phyloP scores from a whole-genome alignment of 1,284 basidiomycete species.

The Boletus mariae region DNA sequence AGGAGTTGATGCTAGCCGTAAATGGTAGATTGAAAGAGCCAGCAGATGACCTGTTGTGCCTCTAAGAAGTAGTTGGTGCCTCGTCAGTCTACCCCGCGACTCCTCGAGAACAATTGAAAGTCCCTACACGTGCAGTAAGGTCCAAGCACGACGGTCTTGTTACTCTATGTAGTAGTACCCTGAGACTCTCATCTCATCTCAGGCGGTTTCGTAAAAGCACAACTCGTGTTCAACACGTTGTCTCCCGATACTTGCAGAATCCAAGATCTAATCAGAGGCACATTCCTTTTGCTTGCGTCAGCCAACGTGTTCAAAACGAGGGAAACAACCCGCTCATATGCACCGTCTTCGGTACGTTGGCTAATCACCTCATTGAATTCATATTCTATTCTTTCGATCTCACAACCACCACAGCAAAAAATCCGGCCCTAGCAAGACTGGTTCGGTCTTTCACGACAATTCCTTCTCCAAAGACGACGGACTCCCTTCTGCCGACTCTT shows the following conservation, averaged over 20 bases:
- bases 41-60: too few species aligned
- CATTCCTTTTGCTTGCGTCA: constrained; percentile 16
- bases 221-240: constrained; percentile 72
- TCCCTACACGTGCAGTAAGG: too few species aligned
- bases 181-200: too few species aligned
- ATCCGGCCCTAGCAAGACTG: constrained; percentile 24
- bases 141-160: too few species aligned
- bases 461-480: constrained; percentile 31
- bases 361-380: constrained; percentile 21
- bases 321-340: constrained; percentile 48
- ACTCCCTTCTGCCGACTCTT: constrained; percentile 66
- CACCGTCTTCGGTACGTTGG: constrained; percentile 74
- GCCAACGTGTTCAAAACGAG: constrained; percentile 69
- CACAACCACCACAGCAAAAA: constrained; percentile 27
- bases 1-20: constrained; percentile 15
- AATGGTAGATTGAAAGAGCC: constrained; percentile 21
- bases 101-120: too few species aligned
- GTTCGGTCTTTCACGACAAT: constrained; percentile 18
- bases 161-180: too few species aligned
- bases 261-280: constrained; percentile 28
- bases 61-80: too few species aligned
- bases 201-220: constrained; percentile 18
- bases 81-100: too few species aligned
- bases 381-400: constrained; percentile 15
- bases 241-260: constrained; percentile 23